A percentile compares a stretch with the other conserved stretches of the same genome.
Conservation (phyloP, 2,329 filamentous ascomycete genomes). For the Didymosphaeria variabile region DNA sequence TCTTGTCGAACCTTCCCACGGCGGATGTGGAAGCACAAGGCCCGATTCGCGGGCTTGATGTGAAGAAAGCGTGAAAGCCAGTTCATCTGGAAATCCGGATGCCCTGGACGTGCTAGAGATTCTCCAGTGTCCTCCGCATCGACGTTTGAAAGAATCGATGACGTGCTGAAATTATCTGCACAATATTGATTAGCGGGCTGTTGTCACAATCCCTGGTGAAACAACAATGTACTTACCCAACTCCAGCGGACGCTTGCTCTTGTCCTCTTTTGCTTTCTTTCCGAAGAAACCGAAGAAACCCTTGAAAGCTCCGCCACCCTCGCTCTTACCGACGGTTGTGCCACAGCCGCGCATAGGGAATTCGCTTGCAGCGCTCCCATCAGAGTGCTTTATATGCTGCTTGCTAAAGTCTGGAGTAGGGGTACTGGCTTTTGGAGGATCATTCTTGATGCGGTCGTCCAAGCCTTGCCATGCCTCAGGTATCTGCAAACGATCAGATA, state of each 20-base stretch:
- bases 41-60: slow-evolving; percentile 80
- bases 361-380: slow-evolving; percentile 50
- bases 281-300: slow-evolving; percentile 64
- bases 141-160: slow-evolving; percentile 44
- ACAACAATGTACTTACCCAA: slow-evolving; percentile 48
- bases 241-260: slow-evolving; percentile 41
- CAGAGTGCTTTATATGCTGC: slow-evolving; percentile 33
- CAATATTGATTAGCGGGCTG: slow-evolving; percentile 11
- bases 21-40: slow-evolving; percentile 78
- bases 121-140: slow-evolving; percentile 55
- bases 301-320: slow-evolving; percentile 47
- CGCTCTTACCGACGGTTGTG: slow-evolving; percentile 46
- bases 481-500: slow-evolving; percentile 38
- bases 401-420: slow-evolving; percentile 21
- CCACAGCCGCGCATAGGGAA: slow-evolving; percentile 53
- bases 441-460: slow-evolving; percentile 45
- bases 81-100: slow-evolving; percentile 65
- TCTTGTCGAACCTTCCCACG: slow-evolving; percentile 80
- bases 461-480: slow-evolving; percentile 48
- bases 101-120: slow-evolving; percentile 50
- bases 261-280: slow-evolving; percentile 57
- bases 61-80: slow-evolving; percentile 92
- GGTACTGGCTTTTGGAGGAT: slow-evolving; percentile 13
- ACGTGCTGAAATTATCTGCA: slow-evolving; percentile 40
- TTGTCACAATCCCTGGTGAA: too few relatives aligned